These are phyloP conservation scores for Kwoniella mangroviensis DNA, from an alignment of 768 basidiomycete genomes.

Conservation along the genomic window DNA sequence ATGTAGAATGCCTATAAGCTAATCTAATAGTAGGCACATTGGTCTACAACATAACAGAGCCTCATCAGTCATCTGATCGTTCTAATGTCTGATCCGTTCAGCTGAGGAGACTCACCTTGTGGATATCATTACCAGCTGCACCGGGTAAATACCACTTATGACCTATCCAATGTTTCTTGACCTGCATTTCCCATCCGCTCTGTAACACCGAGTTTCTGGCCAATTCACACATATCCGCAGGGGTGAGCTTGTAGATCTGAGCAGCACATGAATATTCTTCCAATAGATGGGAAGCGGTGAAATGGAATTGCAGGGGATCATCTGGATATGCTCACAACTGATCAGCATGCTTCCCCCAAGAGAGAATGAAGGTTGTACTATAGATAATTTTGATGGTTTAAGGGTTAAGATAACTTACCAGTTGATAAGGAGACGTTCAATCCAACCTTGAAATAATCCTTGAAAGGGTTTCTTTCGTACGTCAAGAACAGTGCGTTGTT, in stretches of 20 bases:
- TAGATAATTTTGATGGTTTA: too few species aligned
- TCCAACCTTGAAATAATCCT: conserved; percentile 94
- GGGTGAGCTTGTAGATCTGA: conserved; percentile 96
- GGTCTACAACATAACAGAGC: conserved; percentile 62
- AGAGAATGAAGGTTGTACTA: too few species aligned
- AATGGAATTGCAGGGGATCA: conserved; percentile 78
- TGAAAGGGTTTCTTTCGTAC: conserved; percentile 95
- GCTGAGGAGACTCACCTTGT: conserved; percentile 69
- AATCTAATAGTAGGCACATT: conserved; percentile 93
- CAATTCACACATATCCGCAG: conserved; percentile 78
- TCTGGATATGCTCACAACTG: conserved; percentile 24
- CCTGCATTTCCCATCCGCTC: conserved; percentile 97
- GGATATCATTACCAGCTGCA: conserved; percentile 89
- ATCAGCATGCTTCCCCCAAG: background rate
- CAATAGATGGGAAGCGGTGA: conserved; percentile 76
- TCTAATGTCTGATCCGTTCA: too few species aligned
- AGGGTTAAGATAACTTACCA: conserved; percentile 64
- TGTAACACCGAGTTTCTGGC: conserved; percentile 98
- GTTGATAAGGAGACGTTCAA: conserved; percentile 93
- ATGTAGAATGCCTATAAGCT: conserved; percentile 86
- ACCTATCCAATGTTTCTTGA: conserved; percentile 81
- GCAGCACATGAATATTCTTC: conserved; percentile 99
- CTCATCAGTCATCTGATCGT: background rate
- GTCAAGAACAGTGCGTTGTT: conserved; percentile 93
- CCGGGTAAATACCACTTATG: conserved; percentile 92